A percentile compares a stretch with the other conserved stretches of the same genome.
phyloP scores from a whole-genome alignment of 1,139 yeast species.

The Saccharomyces hybrid region DNA sequence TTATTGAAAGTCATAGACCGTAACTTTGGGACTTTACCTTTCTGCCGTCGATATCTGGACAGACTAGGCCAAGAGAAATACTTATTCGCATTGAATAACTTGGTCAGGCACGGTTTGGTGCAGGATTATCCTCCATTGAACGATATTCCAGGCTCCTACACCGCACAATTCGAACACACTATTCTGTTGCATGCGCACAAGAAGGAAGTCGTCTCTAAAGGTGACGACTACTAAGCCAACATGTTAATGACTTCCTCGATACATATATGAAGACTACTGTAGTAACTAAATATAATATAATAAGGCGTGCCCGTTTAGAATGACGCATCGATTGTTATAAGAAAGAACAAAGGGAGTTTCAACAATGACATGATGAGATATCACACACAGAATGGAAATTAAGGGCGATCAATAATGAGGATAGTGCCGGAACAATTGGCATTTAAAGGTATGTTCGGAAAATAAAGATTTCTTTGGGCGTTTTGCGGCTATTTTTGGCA shows the following conservation, averaged over 20 bases:
- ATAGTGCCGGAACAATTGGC: background rate
- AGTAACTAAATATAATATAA: background rate
- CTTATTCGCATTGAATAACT: constrained; percentile 72
- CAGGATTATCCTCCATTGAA: constrained; percentile 96
- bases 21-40: constrained; percentile 89
- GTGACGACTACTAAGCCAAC: constrained; percentile 69
- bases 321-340: background rate
- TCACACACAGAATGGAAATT: background rate
- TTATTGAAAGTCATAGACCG: constrained; percentile 62
- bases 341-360: background rate
- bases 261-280: background rate
- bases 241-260: background rate
- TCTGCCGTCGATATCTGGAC: constrained; percentile 93
- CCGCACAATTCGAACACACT: constrained; percentile 97
- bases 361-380: background rate
- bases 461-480: too few species aligned
- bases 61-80: constrained; percentile 88
- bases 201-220: constrained; percentile 91
- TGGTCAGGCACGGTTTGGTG: constrained; percentile 79
- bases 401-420: background rate
- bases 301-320: background rate
- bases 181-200: constrained; percentile 80
- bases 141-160: constrained; percentile 77
- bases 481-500: background rate
- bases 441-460: background rate